Evolutionary conservation across 2,329 filamentous ascomycete species (phyloP).

Genomic region (Diatrype stigma): DNA sequence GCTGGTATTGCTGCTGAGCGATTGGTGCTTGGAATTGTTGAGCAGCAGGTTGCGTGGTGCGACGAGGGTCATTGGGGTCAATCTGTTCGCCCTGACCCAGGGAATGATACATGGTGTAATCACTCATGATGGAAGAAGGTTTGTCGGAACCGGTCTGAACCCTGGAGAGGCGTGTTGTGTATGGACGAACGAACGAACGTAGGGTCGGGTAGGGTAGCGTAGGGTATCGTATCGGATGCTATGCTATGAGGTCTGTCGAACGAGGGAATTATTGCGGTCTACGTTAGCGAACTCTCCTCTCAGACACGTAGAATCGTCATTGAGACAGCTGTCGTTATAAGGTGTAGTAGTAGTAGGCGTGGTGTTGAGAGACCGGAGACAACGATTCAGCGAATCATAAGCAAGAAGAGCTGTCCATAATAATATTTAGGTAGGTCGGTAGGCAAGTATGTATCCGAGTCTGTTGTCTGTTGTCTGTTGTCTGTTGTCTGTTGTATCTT

Average conservation of each 20-base stretch:
- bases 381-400: background rate
- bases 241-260: background rate
- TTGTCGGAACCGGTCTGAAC: background rate
- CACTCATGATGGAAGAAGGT: constrained; percentile 39
- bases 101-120: constrained; percentile 52
- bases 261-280: background rate
- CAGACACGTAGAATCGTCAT: too few relatives aligned
- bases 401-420: background rate
- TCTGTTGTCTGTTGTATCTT: too few relatives aligned
- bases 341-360: background rate
- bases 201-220: too few relatives aligned
- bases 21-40: constrained; percentile 55
- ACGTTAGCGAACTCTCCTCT: background rate
- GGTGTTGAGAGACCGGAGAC: background rate
- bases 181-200: background rate
- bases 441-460: too few relatives aligned
- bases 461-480: too few relatives aligned
- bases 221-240: too few relatives aligned
- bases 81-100: constrained; percentile 52
- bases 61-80: constrained; percentile 52
- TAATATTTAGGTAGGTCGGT: background rate
- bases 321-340: too few relatives aligned
- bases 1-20: constrained; percentile 52
- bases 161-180: background rate
- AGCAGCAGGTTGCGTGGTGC: constrained; percentile 44